These are phyloP conservation scores for Viola odorata DNA, from an alignment of 345 rosid genomes.

Conservation along the genomic window DNA sequence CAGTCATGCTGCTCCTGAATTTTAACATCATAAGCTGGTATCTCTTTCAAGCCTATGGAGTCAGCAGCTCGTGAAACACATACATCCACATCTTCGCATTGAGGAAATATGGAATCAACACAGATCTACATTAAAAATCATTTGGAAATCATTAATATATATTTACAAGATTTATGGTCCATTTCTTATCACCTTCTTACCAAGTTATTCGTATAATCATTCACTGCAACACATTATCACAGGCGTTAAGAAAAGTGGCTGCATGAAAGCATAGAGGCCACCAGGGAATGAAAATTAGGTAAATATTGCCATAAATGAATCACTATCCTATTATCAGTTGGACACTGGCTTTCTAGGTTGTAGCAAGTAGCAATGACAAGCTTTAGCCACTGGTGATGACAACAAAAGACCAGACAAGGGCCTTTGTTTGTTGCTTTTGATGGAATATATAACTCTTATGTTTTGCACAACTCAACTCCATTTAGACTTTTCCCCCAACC, in stretches of 20 bases:
- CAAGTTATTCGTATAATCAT: background rate
- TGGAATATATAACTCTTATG: too few species aligned
- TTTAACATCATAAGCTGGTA: slow-evolving; percentile 55
- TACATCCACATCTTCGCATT: slow-evolving; percentile 43
- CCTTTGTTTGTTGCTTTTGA: too few species aligned
- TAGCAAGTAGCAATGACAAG: too few species aligned
- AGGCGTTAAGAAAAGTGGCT: background rate
- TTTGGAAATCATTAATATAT: background rate
- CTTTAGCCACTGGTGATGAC: too few species aligned
- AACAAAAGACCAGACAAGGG: too few species aligned
- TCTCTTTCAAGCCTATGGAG: slow-evolving; percentile 62
- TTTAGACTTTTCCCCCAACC: too few species aligned
- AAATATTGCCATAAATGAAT: background rate
- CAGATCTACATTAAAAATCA: slow-evolving; percentile 36
- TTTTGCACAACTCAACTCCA: too few species aligned
- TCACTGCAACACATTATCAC: background rate
- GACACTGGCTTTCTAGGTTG: background rate
- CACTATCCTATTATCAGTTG: background rate
- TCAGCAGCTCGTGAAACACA: slow-evolving; percentile 64
- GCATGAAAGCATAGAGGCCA: background rate
- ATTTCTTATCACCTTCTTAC: background rate
- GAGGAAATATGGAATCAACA: slow-evolving; percentile 64
- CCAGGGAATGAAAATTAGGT: background rate
- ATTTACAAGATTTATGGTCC: background rate
- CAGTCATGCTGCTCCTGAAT: slow-evolving; percentile 58